A percentile compares a stretch with the other conserved stretches of the same genome.
phyloP scores from a whole-genome alignment of 2,329 filamentous ascomycete genomes.

The Exophiala oligosperma region DNA sequence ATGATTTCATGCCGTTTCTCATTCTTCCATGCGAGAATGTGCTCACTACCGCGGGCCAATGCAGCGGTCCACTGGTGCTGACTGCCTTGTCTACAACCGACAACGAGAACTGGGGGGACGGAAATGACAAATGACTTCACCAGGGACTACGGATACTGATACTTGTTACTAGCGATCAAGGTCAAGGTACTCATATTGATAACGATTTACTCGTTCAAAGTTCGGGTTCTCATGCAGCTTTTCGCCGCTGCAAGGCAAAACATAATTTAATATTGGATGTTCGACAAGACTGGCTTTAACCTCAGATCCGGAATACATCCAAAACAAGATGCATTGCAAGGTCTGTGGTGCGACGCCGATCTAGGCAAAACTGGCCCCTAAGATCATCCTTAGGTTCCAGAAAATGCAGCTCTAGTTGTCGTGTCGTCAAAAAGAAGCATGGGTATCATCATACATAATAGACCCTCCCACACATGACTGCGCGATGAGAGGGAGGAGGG shows the following conservation, averaged over 20 bases:
- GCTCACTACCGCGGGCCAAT: not conserved
- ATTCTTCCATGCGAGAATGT: not conserved
- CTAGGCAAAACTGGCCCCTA: slow-evolving; percentile 14
- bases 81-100: not conserved
- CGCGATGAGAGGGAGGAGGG: not conserved
- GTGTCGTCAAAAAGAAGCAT: not conserved
- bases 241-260: slow-evolving; percentile 18
- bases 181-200: not conserved
- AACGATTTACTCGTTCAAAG: too few relatives aligned
- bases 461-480: not conserved
- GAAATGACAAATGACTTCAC: too few relatives aligned
- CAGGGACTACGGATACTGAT: not conserved
- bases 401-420: not conserved
- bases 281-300: not conserved
- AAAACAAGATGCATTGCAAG: not conserved
- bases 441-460: slow-evolving; percentile 14
- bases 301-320: not conserved
- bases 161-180: too few relatives aligned
- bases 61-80: not conserved
- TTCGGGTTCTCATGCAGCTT: slow-evolving; percentile 12
- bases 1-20: not conserved
- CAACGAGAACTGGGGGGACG: not conserved
- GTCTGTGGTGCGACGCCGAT: not conserved
- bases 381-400: slow-evolving; percentile 3
- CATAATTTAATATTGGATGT: not conserved